These are phyloP conservation scores for Dothidotthia symphoricarpi DNA, from an alignment of 2,329 filamentous ascomycete species.

Conservation along the genomic window DNA sequence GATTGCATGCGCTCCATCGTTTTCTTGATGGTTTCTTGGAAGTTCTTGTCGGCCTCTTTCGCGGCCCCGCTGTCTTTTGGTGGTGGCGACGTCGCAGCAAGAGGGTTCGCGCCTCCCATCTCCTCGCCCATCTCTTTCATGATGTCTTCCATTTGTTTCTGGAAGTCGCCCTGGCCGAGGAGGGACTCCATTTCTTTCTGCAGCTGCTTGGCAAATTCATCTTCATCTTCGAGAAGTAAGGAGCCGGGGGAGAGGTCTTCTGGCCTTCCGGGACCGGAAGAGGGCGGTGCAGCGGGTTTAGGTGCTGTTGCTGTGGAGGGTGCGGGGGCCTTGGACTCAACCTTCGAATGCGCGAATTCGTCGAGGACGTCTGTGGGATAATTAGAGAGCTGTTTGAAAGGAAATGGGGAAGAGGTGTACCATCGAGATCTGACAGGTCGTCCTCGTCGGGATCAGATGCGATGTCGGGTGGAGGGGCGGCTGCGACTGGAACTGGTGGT, in stretches of 20 bases:
- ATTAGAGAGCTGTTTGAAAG: slow-evolving; percentile 6
- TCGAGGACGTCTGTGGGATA: slow-evolving; percentile 74
- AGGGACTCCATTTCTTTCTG: slow-evolving; percentile 86
- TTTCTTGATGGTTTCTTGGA: slow-evolving; percentile 87
- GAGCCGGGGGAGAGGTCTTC: slow-evolving; percentile 31
- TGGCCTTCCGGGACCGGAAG: slow-evolving; percentile 43
- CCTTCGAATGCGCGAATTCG: slow-evolving; percentile 72
- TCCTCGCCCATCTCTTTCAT: slow-evolving; percentile 65
- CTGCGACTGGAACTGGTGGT: slow-evolving; percentile 9
- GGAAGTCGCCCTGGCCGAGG: slow-evolving; percentile 71
- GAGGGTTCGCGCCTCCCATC: slow-evolving; percentile 21
- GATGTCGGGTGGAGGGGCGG: slow-evolving; percentile 31
- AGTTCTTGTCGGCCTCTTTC: slow-evolving; percentile 60
- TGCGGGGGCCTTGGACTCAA: slow-evolving; percentile 49
- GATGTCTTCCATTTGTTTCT: slow-evolving; percentile 74
- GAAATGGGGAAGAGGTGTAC: slow-evolving; percentile 47
- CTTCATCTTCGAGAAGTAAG: slow-evolving; percentile 43
- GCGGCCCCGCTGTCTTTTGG: slow-evolving; percentile 9
- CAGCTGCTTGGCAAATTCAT: slow-evolving; percentile 81
- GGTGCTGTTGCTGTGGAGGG: slow-evolving; percentile 33
- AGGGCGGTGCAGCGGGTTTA: slow-evolving; percentile 35
- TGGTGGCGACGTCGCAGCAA: slow-evolving; percentile 32
- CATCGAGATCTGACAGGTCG: slow-evolving; percentile 87
- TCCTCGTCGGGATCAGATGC: slow-evolving; percentile 90
- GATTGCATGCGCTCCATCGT: slow-evolving; percentile 97